Percentiles rank a stretch among this genome's conserved stretches.
phyloP scores from a whole-genome alignment of 257 asterid species.

The Leonotis leonurus region DNA sequence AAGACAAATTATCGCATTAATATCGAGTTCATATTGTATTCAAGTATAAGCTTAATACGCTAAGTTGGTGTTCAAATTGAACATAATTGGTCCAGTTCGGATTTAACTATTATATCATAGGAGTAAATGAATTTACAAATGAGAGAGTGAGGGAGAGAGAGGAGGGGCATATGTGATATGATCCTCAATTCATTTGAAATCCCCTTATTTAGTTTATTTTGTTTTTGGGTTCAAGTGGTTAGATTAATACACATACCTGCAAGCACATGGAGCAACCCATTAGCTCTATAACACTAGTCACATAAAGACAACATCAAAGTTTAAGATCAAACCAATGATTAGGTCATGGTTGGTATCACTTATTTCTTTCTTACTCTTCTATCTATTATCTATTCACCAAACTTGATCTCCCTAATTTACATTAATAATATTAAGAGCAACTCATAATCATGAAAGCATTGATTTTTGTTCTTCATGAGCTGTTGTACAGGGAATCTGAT shows the following conservation, averaged over 20 bases:
- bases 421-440: background rate
- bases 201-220: too few species aligned
- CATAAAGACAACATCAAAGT: constrained; percentile 30
- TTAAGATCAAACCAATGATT: constrained; percentile 25
- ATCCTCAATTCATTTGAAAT: constrained; percentile 7
- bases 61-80: too few species aligned
- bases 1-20: too few species aligned
- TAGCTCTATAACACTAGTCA: constrained; percentile 25
- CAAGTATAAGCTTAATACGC: too few species aligned
- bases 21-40: too few species aligned
- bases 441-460: constrained; percentile 15
- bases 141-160: background rate
- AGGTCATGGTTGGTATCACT: constrained; percentile 23
- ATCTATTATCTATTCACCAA: constrained; percentile 16
- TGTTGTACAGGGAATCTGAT: constrained; percentile 18
- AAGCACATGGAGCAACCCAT: constrained; percentile 45
- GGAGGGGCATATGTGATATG: constrained; percentile 16
- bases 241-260: constrained; percentile 1
- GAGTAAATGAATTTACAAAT: too few species aligned
- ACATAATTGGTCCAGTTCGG: too few species aligned
- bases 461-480: background rate
- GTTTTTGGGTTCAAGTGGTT: constrained; percentile 24
- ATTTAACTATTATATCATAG: too few species aligned
- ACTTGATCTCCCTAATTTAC: constrained; percentile 5
- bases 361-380: constrained; percentile 6